Evolutionary conservation across 495 filamentous ascomycete species (phyloP).

Genomic region (Lepidopterella palustris): DNA sequence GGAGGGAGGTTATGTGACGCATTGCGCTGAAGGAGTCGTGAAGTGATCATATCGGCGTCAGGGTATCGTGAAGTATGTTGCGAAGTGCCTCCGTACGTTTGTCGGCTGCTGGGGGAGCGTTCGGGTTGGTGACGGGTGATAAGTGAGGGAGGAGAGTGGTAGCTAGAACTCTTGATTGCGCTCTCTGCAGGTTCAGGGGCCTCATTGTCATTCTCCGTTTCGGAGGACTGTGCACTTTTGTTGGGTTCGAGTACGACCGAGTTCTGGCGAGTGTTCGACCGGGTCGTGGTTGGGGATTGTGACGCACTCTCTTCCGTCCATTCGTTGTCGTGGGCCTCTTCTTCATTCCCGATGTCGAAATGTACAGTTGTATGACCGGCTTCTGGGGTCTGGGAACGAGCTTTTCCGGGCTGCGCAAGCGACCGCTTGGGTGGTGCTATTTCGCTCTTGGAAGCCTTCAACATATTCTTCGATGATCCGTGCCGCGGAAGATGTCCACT

Average conservation of each 20-base stretch:
- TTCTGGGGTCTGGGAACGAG: conserved; percentile 17
- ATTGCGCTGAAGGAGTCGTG: conserved; percentile 51
- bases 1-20: conserved; percentile 52
- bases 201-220: not conserved
- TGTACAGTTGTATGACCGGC: conserved; percentile 22
- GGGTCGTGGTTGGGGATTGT: conserved; percentile 39
- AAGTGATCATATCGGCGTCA: conserved; percentile 45
- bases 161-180: not conserved
- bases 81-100: conserved; percentile 17
- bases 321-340: conserved; percentile 33
- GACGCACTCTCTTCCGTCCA: conserved; percentile 42
- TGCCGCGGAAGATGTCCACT: conserved; percentile 33
- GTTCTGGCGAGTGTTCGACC: conserved; percentile 39
- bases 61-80: conserved; percentile 25
- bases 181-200: not conserved
- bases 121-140: conserved; percentile 11
- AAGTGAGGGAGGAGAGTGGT: not conserved
- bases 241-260: conserved; percentile 28
- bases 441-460: conserved; percentile 33
- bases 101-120: conserved; percentile 6
- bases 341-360: conserved; percentile 28
- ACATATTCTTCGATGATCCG: conserved; percentile 28
- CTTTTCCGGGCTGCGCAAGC: conserved; percentile 14
- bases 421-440: conserved; percentile 18
- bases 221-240: not conserved